Percentiles rank a stretch among this genome's conserved stretches.
Evolutionary conservation across 2,329 filamentous ascomycete genomes (phyloP).

Genomic region (Scortechinia acanthostroma): DNA sequence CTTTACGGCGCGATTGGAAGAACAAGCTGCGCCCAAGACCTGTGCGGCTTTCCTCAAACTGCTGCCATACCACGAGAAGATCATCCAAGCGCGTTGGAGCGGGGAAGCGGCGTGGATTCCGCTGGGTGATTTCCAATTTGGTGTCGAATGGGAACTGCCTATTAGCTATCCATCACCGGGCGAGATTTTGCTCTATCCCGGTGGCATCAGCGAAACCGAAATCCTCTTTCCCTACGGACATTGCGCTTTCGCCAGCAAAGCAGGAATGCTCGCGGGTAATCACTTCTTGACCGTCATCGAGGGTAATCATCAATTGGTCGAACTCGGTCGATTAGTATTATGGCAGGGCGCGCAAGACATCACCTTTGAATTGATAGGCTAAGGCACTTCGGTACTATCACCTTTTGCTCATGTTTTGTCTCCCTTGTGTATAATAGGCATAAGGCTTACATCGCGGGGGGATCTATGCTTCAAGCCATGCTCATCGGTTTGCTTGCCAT

Average conservation of each 20-base stretch:
- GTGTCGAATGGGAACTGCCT: constrained; percentile 12
- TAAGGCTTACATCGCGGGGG: no score
- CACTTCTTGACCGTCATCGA: constrained; percentile 14
- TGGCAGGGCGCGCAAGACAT: constrained; percentile 14
- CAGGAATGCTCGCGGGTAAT: constrained; percentile 13
- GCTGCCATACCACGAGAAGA: constrained; percentile 12
- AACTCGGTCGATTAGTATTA: constrained; percentile 10
- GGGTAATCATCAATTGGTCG: constrained; percentile 10
- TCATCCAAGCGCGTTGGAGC: constrained; percentile 15
- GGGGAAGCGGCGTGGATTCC: constrained; percentile 15
- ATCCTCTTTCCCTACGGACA: constrained; percentile 13
- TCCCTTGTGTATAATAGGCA: no score
- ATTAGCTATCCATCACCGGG: constrained; percentile 11
- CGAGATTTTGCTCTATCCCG: constrained; percentile 12
- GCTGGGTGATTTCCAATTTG: constrained; percentile 11
- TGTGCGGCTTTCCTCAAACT: constrained; percentile 9
- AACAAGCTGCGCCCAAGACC: constrained; percentile 11
- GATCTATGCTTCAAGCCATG: no score
- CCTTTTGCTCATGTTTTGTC: no score
- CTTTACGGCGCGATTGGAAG: no score
- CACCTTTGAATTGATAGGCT: constrained; percentile 12
- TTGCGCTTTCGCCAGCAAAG: constrained; percentile 12
- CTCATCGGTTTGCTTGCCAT: no score
- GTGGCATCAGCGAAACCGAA: constrained; percentile 12
- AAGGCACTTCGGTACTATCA: no score